phyloP scores from a whole-genome alignment of 345 rosid genomes.

The Turritis glabra region DNA sequence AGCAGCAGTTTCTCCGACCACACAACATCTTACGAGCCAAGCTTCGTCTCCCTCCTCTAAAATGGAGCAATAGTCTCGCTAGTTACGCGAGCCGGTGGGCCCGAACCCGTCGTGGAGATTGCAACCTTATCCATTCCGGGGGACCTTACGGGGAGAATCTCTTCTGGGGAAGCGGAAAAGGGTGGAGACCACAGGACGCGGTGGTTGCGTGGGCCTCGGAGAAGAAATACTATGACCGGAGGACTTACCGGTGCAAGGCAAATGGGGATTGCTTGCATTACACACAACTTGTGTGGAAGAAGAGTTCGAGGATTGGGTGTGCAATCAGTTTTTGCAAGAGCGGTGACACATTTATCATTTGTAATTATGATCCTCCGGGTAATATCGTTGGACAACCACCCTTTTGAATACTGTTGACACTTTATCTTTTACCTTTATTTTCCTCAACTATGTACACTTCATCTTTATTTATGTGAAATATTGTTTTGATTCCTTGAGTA shows the following conservation, averaged over 20 bases:
- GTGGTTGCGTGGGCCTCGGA: constrained; percentile 59
- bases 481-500: background rate
- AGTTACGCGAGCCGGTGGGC: constrained; percentile 52
- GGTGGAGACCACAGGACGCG: constrained; percentile 52
- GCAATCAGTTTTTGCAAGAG: constrained; percentile 45
- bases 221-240: constrained; percentile 45
- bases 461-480: background rate
- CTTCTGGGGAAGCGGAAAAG: constrained; percentile 62
- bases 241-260: constrained; percentile 45
- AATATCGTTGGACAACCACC: constrained; percentile 64
- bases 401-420: constrained; percentile 39
- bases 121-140: constrained; percentile 52
- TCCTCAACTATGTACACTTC: background rate
- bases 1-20: constrained; percentile 46
- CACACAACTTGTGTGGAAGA: constrained; percentile 71
- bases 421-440: background rate
- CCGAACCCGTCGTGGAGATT: constrained; percentile 42
- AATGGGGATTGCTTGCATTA: constrained; percentile 55
- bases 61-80: constrained; percentile 60
- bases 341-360: constrained; percentile 55
- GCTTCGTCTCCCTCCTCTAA: constrained; percentile 53
- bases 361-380: constrained; percentile 72
- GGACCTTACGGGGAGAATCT: constrained; percentile 63
- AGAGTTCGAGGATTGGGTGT: constrained; percentile 58
- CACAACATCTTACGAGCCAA: constrained; percentile 51